Conservation (phyloP, 164 flowering plant genomes). For the Nymphaea thermarum region DNA sequence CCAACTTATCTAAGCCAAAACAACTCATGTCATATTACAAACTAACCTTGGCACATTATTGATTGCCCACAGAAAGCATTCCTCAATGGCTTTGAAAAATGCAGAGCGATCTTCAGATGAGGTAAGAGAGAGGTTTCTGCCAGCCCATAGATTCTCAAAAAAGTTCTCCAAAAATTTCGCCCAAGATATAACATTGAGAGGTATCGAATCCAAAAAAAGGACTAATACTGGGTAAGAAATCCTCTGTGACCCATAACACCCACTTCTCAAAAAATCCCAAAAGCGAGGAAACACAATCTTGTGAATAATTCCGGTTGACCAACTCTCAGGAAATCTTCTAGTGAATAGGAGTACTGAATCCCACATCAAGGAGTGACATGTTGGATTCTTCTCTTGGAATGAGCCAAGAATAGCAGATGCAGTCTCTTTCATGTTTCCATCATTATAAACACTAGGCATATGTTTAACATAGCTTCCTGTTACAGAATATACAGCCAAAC, state of each 20-base stretch:
- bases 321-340: constrained; percentile 60
- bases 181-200: constrained; percentile 39
- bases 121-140: constrained; percentile 38
- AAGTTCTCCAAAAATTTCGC: constrained; percentile 54
- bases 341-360: constrained; percentile 57
- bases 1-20: too few species aligned
- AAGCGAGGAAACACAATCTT: constrained; percentile 49
- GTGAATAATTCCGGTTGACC: constrained; percentile 49
- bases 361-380: constrained; percentile 93
- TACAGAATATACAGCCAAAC: constrained; percentile 70
- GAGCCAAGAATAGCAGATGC: constrained; percentile 67
- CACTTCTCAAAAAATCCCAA: constrained; percentile 72
- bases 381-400: constrained; percentile 80
- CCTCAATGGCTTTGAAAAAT: constrained; percentile 57
- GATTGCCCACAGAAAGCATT: constrained; percentile 74
- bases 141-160: constrained; percentile 76
- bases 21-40: background rate
- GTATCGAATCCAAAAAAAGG: constrained; percentile 49
- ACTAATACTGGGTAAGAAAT: constrained; percentile 73
- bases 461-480: constrained; percentile 63
- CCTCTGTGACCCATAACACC: constrained; percentile 93
- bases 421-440: constrained; percentile 50
- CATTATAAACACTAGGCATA: constrained; percentile 46
- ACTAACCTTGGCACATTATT: constrained; percentile 62
- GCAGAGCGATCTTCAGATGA: constrained; percentile 33